Evolutionary conservation across 1,284 basidiomycete genomes (phyloP).

Genomic region (Austroboletus novae-zelandiae): DNA sequence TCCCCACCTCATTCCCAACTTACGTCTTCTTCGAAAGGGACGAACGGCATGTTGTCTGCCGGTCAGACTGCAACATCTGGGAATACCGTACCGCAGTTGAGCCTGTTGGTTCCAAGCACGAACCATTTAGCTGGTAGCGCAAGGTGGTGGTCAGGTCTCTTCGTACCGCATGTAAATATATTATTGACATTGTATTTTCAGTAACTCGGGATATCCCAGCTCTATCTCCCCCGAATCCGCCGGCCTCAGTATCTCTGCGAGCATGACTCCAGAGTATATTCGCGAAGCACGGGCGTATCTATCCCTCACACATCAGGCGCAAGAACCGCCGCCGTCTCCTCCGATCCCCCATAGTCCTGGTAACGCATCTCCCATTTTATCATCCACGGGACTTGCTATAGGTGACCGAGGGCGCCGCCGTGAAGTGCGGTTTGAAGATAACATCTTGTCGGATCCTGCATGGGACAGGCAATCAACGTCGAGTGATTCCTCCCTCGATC

Average conservation of each 20-base stretch:
- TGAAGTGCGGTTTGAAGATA: constrained; percentile 36
- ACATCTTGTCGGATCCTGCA: constrained; percentile 28
- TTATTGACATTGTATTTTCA: constrained; percentile 17
- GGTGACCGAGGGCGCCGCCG: constrained; percentile 31
- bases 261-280: constrained; percentile 33
- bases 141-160: constrained; percentile 13
- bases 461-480: constrained; percentile 36
- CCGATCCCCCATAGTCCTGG: constrained; percentile 18
- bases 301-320: constrained; percentile 25
- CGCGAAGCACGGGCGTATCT: constrained; percentile 35
- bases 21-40: constrained; percentile 10
- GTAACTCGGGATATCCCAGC: constrained; percentile 27
- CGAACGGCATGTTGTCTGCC: constrained; percentile 6
- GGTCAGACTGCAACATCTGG: constrained; percentile 11
- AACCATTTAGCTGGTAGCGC: constrained; percentile 11
- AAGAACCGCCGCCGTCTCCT: constrained; percentile 10
- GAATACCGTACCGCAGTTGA: constrained; percentile 25
- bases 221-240: constrained; percentile 36
- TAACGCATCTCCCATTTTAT: constrained; percentile 29
- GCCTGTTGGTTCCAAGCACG: constrained; percentile 27
- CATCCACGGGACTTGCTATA: constrained; percentile 28
- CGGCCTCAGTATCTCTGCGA: constrained; percentile 32
- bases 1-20: constrained; percentile 11
- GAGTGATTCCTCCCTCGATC: constrained; percentile 31
- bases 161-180: background rate